Evolutionary conservation across 306 rosid species (phyloP).

Genomic region (Quercus robur): DNA sequence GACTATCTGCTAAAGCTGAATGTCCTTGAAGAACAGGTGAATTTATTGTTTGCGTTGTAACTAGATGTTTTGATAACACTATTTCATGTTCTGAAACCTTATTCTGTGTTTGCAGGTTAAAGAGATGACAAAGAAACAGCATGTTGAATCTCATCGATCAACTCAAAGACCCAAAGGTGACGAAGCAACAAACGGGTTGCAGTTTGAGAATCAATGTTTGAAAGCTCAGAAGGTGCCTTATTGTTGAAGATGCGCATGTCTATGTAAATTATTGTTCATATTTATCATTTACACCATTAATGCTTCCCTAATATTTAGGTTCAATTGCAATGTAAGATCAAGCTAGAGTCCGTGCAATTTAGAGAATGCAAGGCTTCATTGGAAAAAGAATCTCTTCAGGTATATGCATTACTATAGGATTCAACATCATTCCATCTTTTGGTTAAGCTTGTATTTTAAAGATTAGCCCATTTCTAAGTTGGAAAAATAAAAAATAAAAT

Average conservation of each 20-base stretch:
- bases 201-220: conserved; percentile 67
- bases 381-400: conserved; percentile 89
- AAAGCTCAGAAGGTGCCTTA: conserved; percentile 81
- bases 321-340: conserved; percentile 77
- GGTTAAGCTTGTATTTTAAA: not conserved
- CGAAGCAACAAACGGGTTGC: conserved; percentile 52
- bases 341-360: conserved; percentile 72
- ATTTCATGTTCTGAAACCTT: not conserved
- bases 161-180: conserved; percentile 56
- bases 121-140: conserved; percentile 67
- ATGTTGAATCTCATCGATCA: conserved; percentile 72
- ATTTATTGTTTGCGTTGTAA: not conserved
- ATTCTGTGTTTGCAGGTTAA: conserved; percentile 45
- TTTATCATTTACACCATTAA: not conserved
- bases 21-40: conserved; percentile 77
- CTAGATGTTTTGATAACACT: not conserved
- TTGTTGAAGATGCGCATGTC: conserved; percentile 1
- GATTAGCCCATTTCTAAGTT: conserved; percentile 3
- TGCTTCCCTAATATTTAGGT: conserved; percentile 48
- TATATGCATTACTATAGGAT: conserved; percentile 24
- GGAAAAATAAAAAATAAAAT: not conserved
- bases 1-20: conserved; percentile 82
- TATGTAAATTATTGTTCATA: not conserved
- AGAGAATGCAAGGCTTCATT: conserved; percentile 59
- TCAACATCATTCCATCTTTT: not conserved